phyloP scores from a whole-genome alignment of 208 protist species.

The Leishmania major region DNA sequence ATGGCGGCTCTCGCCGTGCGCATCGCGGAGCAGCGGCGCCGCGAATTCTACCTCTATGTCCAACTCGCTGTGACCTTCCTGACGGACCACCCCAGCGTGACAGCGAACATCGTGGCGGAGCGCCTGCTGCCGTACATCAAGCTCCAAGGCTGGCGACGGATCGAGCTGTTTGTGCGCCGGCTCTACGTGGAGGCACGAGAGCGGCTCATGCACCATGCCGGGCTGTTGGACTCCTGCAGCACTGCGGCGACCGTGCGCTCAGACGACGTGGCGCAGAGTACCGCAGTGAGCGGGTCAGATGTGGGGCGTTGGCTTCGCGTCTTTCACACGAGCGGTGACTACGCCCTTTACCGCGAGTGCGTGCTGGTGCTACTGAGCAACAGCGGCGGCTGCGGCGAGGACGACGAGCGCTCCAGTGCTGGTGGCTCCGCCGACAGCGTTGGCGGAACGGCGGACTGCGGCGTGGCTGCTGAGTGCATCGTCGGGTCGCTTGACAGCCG shows the following conservation, averaged over 20 bases:
- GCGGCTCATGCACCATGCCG: constrained; percentile 27
- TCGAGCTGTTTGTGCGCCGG: constrained; percentile 53
- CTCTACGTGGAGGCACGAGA: constrained; percentile 64
- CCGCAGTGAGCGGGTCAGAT: not conserved
- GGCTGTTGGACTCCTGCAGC: not conserved
- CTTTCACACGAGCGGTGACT: constrained; percentile 32
- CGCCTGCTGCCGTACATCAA: constrained; percentile 63
- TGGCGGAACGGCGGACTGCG: not conserved
- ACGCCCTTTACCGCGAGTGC: constrained; percentile 54
- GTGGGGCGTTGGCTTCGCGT: constrained; percentile 19
- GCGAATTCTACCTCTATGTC: constrained; percentile 55
- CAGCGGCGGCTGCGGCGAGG: not conserved
- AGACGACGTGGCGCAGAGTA: not conserved
- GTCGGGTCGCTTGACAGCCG: constrained; percentile 16
- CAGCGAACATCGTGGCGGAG: constrained; percentile 41
- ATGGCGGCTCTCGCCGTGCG: constrained; percentile 39
- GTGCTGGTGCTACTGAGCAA: constrained; percentile 30
- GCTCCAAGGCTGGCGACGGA: constrained; percentile 46
- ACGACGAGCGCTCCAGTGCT: not conserved
- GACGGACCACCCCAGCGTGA: constrained; percentile 38
- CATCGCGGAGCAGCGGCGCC: constrained; percentile 39
- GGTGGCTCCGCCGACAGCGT: not conserved
- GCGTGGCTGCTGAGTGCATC: constrained; percentile 9
- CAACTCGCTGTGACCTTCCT: constrained; percentile 57
- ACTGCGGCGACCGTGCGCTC: not conserved